Base-by-base conservation (phyloP, 179 eudicot species). In the Beta lomatogona region DNA sequence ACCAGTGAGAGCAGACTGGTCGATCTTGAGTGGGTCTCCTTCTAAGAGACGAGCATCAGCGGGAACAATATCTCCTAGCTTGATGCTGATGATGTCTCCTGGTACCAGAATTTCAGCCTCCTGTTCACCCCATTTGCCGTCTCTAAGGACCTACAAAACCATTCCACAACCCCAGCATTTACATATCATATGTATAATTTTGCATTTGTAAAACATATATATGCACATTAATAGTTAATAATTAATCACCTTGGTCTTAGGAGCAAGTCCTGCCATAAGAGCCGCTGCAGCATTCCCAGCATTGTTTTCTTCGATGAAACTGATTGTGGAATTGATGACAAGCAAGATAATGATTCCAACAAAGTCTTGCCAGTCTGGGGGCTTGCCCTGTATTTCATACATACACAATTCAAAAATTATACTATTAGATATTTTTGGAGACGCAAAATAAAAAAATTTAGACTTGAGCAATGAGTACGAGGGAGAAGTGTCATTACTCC, bases 281-380 rank as follows among this genome's bases (percentile, higher is more conserved):
- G 98, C 97, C 31, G 91, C 90, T 55, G 98, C 98, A 66, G 98
- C 98, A 82, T 93, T 93, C 11, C 98, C 98, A 10, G 98, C 98
- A 84, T 90, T 92, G 86, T 94, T 92, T 85, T 92, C 98, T 81
- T 94, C 98, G 3, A 87, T 85, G 83, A 92, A 93, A 83, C 98
- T 93, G 4, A 93, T 92, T 3, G 97, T 92, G 28, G 98, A 93
- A 86, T 93, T 92, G 83, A 94, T 92, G 71, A 94, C 2, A 14
- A 94, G 85, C 85, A 94, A 80, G 21, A 86, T 79, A 13, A 88
- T 74, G 7, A 93, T 93, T 61, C 98, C 98, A 10, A 92, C 85
- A 82, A 93, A 93, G 50, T 93, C 98, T 86, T 90, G 96, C 96
- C 94, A 93, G 59, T 92, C 98, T 25, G 94, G 93, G 61, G 94